These are phyloP conservation scores for Penicillium sp. DNA, from an alignment of 2,329 filamentous ascomycete species.

Conservation along the genomic window DNA sequence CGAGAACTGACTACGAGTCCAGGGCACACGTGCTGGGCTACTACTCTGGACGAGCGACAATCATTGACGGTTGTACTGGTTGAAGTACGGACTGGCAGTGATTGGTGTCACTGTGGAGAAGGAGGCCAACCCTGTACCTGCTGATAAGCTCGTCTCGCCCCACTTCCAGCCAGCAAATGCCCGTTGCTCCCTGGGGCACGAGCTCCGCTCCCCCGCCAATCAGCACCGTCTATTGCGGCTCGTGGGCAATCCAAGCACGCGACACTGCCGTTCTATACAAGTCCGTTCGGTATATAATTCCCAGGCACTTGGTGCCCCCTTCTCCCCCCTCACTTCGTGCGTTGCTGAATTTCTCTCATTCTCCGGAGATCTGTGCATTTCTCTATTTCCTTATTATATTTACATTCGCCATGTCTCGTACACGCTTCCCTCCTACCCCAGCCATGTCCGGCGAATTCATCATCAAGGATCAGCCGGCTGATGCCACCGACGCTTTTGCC, in stretches of 20 bases:
- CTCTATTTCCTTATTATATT: neutral
- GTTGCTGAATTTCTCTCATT: neutral
- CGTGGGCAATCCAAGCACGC: slow-evolving; percentile 38
- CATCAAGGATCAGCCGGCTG: slow-evolving; percentile 36
- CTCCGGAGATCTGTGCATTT: slow-evolving; percentile 1
- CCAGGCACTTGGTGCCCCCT: neutral
- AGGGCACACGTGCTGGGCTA: slow-evolving; percentile 23
- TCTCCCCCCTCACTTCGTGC: neutral
- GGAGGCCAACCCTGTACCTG: neutral
- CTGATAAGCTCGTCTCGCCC: slow-evolving; percentile 22
- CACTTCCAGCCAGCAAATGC: slow-evolving; percentile 24
- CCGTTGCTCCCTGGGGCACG: slow-evolving; percentile 27
- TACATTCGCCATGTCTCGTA: slow-evolving; percentile 29
- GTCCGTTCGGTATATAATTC: slow-evolving; percentile 13
- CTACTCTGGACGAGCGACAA: slow-evolving; percentile 13
- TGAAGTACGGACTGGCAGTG: neutral
- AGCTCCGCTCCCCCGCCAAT: slow-evolving; percentile 26
- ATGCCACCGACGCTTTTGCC: slow-evolving; percentile 35
- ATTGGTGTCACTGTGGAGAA: neutral
- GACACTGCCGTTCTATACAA: slow-evolving; percentile 26
- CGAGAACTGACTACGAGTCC: slow-evolving; percentile 5
- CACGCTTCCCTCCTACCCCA: slow-evolving; percentile 37
- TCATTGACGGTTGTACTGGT: neutral
- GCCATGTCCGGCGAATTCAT: slow-evolving; percentile 41
- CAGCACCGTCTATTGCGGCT: slow-evolving; percentile 18